These are phyloP conservation scores for Ganoderma sp. DNA, from an alignment of 1,284 basidiomycete genomes.

Conservation along the genomic window DNA sequence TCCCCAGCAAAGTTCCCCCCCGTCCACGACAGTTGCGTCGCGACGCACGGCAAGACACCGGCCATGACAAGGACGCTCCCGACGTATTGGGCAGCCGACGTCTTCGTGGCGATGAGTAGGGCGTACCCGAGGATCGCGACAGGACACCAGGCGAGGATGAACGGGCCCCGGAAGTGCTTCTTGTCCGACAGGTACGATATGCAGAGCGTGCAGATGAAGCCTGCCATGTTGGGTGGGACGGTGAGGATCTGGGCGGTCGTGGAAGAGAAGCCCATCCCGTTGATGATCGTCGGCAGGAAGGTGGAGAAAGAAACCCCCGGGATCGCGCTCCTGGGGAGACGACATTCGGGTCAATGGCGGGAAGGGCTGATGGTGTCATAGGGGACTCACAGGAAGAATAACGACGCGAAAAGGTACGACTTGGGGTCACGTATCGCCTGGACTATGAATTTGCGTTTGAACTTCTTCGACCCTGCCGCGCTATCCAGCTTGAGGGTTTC, in stretches of 20 bases:
- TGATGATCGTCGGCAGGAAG: conserved; percentile 42
- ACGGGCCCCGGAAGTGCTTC: conserved; percentile 48
- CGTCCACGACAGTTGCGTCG: conserved; percentile 66
- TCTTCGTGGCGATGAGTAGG: conserved; percentile 53
- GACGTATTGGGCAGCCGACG: conserved; percentile 61
- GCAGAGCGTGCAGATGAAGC: conserved; percentile 22
- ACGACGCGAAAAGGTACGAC: conserved; percentile 49
- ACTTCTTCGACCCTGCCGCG: conserved; percentile 27
- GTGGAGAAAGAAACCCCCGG: conserved; percentile 25
- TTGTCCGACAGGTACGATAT: conserved; percentile 19
- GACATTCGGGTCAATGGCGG: conserved; percentile 44
- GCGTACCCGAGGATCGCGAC: conserved; percentile 69
- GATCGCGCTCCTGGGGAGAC: conserved; percentile 45
- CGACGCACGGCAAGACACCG: conserved; percentile 66
- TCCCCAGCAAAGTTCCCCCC: conserved; percentile 72
- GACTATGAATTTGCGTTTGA: conserved; percentile 35
- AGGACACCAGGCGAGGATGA: conserved; percentile 58
- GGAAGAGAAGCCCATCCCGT: conserved; percentile 37
- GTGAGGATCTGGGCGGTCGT: conserved; percentile 36
- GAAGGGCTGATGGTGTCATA: conserved; percentile 34
- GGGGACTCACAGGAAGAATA: conserved; percentile 28
- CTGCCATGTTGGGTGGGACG: conserved; percentile 31
- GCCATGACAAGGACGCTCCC: conserved; percentile 64
- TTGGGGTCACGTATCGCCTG: conserved; percentile 37
- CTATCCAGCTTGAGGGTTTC: conserved; percentile 38